Evolutionary conservation across 2,329 filamentous ascomycete genomes (phyloP).

Genomic region (Aspergillus flavus): DNA sequence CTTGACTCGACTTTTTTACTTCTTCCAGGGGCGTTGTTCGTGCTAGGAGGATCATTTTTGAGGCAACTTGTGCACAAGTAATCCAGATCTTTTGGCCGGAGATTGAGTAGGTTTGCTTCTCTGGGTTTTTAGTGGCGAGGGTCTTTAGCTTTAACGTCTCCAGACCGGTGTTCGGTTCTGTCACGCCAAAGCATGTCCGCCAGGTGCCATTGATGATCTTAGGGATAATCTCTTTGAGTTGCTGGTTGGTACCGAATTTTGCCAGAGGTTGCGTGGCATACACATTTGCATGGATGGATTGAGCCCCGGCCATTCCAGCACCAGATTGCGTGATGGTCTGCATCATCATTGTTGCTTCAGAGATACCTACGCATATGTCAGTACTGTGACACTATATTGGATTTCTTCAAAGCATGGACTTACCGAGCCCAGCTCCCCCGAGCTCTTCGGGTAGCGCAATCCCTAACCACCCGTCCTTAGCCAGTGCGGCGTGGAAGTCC

Average conservation of each 20-base stretch:
- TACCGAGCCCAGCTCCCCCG: slow-evolving; percentile 70
- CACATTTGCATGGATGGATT: slow-evolving; percentile 60
- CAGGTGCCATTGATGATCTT: slow-evolving; percentile 72
- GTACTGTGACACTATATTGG: no score
- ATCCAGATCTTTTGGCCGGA: slow-evolving; percentile 90
- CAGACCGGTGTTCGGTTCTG: slow-evolving; percentile 79
- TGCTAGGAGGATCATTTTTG: slow-evolving; percentile 80
- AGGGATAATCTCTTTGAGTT: slow-evolving; percentile 66
- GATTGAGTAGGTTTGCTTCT: slow-evolving; percentile 65
- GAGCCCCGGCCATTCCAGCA: slow-evolving; percentile 73
- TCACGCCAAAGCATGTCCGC: slow-evolving; percentile 79
- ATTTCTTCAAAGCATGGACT: not conserved
- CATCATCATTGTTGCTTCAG: slow-evolving; percentile 85
- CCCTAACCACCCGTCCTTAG: slow-evolving; percentile 77
- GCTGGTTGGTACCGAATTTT: slow-evolving; percentile 68
- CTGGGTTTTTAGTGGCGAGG: slow-evolving; percentile 55
- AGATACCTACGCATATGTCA: slow-evolving; percentile 55
- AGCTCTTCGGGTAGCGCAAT: slow-evolving; percentile 75
- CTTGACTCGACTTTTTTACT: slow-evolving; percentile 70
- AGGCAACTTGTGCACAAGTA: slow-evolving; percentile 78
- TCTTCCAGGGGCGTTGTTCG: slow-evolving; percentile 72
- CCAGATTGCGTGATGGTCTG: slow-evolving; percentile 76
- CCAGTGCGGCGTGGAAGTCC: slow-evolving; percentile 74
- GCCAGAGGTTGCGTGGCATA: slow-evolving; percentile 69
- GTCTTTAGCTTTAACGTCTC: slow-evolving; percentile 75